Evolutionary conservation across 2,329 filamentous ascomycete genomes (phyloP), one percentile per base, ranked within the genome.

Genomic region (Aspergillaceae sp.): DNA sequence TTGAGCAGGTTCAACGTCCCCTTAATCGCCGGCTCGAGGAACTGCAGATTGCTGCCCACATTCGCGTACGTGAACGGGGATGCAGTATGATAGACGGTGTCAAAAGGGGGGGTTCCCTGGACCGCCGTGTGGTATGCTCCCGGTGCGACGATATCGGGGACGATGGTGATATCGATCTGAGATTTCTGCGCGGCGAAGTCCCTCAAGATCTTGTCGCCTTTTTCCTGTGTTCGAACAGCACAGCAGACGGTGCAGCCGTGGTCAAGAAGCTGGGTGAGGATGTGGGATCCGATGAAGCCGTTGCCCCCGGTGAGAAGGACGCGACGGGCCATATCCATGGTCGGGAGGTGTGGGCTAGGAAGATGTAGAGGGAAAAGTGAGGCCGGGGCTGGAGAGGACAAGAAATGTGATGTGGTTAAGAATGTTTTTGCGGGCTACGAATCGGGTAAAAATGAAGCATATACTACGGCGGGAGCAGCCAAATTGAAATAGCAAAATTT

Each of bases 31-130:
- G 45, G 40, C 11, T 47, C 33, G 27, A 47, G 41, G 40, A 47
- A 47, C 26, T 47, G 32, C 26, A 42, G 41, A 37, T 47, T 43
- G 11, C 35, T 37, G 9, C 32, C 28, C 34, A 43, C 45, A 10
- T 19, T 40, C 11, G 33, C 33, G 29, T 47, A 43, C 9, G 35
- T 35, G 41, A 43, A 47, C 32, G 41, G 41, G 7, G 45, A 47
- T 47, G 45, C 45, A 9, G 45, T 47, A 42, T 47, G 41, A 32
- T 38, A 38, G 32, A 47, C 32, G 10, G 40, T 38, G 29, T 47
- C 45, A 34, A 47, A 47, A 26, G 36, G 8, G 6, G 36, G 26
- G 11, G 26, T 36, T 6, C 34, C 34, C 33, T 43, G 41, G 27
- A 47, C 45, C n/a, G 44, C 40, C 8, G 10, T 33, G 41, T 47